Conservation (phyloP, 1,284 basidiomycete species). For the Ganoderma boninense region DNA sequence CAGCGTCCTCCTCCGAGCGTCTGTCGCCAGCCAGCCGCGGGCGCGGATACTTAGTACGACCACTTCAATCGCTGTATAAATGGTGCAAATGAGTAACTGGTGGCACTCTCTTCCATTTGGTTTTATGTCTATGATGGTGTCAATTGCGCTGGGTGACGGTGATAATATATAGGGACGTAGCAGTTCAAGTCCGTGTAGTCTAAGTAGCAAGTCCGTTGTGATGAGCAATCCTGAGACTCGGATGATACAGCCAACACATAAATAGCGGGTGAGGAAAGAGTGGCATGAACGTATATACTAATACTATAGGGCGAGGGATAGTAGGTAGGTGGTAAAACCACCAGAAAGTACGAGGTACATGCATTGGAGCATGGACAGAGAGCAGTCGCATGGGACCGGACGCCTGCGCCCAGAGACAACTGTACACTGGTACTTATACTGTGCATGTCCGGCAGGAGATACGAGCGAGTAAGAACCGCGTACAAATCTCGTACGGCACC, state of each 20-base stretch:
- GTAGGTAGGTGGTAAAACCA: not conserved
- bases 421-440: not conserved
- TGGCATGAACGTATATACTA: not conserved
- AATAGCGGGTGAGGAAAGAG: not conserved
- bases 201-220: conserved; percentile 1
- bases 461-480: not conserved
- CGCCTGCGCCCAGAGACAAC: not conserved
- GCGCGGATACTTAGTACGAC: no score
- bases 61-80: no score
- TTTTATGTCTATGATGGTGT: not conserved
- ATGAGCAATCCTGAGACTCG: not conserved
- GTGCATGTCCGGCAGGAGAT: not conserved
- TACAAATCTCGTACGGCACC: not conserved
- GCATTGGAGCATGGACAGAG: not conserved
- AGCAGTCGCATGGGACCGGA: not conserved
- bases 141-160: not conserved
- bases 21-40: no score
- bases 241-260: not conserved
- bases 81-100: no score
- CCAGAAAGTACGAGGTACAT: not conserved
- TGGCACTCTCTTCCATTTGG: no score
- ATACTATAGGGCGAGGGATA: not conserved
- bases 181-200: not conserved
- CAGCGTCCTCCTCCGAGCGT: not conserved
- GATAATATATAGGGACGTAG: not conserved